Evolutionary conservation across 164 flowering plant genomes (phyloP).

Genomic region (Dillenia suffruticosa): DNA sequence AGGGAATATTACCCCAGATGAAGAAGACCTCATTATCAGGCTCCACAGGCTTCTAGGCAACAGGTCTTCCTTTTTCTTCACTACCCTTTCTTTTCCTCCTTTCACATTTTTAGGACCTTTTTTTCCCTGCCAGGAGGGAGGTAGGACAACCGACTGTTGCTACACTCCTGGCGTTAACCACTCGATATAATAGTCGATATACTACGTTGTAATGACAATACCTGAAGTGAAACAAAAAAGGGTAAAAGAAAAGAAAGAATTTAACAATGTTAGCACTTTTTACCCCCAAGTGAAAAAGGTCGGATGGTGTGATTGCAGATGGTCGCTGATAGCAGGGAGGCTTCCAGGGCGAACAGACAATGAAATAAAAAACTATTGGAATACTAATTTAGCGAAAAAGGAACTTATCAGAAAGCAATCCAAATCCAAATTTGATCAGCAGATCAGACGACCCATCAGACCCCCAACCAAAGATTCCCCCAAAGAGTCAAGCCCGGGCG

Average conservation of each 20-base stretch:
- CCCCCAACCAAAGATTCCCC: neutral
- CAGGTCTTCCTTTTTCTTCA: neutral
- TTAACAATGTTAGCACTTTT: no score
- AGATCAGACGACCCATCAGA: neutral
- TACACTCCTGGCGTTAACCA: no score
- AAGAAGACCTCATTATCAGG: no score
- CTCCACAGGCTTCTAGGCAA: neutral
- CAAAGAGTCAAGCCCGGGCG: conserved; percentile 1
- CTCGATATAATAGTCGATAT: no score
- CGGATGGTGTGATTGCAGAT: conserved; percentile 13
- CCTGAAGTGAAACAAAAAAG: no score
- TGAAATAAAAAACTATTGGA: conserved; percentile 49
- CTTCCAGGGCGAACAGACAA: conserved; percentile 50
- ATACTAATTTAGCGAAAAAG: conserved; percentile 31
- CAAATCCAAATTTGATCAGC: neutral
- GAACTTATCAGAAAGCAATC: conserved; percentile 6
- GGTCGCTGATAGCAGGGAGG: conserved; percentile 43
- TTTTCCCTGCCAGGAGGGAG: neutral
- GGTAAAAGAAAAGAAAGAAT: no score
- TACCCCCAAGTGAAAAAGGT: no score
- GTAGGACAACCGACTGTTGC: no score
- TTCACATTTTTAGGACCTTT: neutral
- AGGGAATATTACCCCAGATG: no score
- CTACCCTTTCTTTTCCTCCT: no score
- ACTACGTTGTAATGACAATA: no score